These are phyloP conservation scores for Luvunga scandens DNA, from an alignment of 345 rosid species.

Conservation along the genomic window DNA sequence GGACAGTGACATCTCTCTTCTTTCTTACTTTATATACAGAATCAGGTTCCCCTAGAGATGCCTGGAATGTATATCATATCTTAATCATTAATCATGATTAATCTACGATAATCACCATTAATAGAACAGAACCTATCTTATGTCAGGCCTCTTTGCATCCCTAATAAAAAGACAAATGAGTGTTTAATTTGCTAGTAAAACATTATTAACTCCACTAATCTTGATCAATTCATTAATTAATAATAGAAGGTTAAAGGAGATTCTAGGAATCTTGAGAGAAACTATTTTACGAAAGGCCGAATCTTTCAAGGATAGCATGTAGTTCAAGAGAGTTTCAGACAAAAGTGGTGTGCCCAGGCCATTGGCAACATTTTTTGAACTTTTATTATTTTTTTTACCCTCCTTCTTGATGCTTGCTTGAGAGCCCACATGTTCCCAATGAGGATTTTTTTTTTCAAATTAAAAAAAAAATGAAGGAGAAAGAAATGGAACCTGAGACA, in stretches of 20 bases:
- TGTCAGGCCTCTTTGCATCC: too few species aligned
- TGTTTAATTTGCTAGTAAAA: neutral
- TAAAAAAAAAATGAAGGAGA: neutral
- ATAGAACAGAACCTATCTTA: neutral
- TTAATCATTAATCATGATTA: neutral
- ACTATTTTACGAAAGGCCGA: constrained; percentile 22
- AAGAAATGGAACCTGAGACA: constrained; percentile 19
- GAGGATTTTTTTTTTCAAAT: neutral
- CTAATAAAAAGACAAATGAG: too few species aligned
- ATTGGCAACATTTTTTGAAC: neutral
- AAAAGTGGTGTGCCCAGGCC: constrained; percentile 20
- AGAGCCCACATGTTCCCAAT: constrained; percentile 64
- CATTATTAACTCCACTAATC: neutral
- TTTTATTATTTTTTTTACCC: neutral
- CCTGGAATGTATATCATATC: constrained; percentile 12
- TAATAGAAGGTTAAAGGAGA: neutral
- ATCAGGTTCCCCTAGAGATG: constrained; percentile 37
- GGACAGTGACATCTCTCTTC: constrained; percentile 24
- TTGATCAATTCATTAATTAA: neutral
- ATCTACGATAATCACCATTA: neutral
- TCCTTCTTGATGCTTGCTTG: constrained; percentile 30
- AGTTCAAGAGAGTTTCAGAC: constrained; percentile 18
- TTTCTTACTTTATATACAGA: constrained; percentile 40
- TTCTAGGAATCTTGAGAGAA: constrained; percentile 27
- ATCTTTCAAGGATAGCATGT: constrained; percentile 24